phyloP scores from a whole-genome alignment of 768 basidiomycete genomes.

The Rubroboletus pulcherrimus region DNA sequence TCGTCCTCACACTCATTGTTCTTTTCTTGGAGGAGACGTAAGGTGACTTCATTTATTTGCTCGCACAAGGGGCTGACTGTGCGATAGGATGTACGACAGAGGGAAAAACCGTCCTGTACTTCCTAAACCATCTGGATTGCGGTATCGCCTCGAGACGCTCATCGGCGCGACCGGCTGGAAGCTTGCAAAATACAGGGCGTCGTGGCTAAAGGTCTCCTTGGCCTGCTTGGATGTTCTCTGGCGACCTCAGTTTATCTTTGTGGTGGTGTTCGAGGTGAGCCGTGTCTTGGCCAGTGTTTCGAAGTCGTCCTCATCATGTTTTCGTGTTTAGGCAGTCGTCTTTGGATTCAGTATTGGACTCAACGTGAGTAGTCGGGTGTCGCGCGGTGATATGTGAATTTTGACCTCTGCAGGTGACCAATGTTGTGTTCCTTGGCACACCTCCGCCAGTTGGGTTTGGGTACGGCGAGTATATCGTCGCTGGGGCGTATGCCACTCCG shows the following conservation, averaged over 20 bases:
- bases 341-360: constrained; percentile 51
- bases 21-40: constrained; percentile 52
- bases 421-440: constrained; percentile 49
- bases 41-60: constrained; percentile 2
- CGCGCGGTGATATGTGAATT: background rate
- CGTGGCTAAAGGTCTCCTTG: constrained; percentile 34
- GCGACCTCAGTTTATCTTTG: constrained; percentile 45
- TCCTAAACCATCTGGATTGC: constrained; percentile 29
- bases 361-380: constrained; percentile 29
- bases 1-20: constrained; percentile 45
- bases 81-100: constrained; percentile 46
- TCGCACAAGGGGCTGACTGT: background rate
- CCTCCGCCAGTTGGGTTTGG: constrained; percentile 47
- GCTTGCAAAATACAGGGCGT: constrained; percentile 44
- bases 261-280: constrained; percentile 38
- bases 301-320: background rate
- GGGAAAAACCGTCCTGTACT: constrained; percentile 31
- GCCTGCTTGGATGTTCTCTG: constrained; percentile 41
- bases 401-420: constrained; percentile 41
- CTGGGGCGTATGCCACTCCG: constrained; percentile 44
- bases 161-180: constrained; percentile 45
- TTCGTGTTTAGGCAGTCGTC: constrained; percentile 30
- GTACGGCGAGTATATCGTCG: constrained; percentile 37
- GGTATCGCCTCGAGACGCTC: constrained; percentile 43
- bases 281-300: background rate